Conservation (phyloP, 2,329 filamentous ascomycete genomes). For the Lachnum nothofagi region DNA sequence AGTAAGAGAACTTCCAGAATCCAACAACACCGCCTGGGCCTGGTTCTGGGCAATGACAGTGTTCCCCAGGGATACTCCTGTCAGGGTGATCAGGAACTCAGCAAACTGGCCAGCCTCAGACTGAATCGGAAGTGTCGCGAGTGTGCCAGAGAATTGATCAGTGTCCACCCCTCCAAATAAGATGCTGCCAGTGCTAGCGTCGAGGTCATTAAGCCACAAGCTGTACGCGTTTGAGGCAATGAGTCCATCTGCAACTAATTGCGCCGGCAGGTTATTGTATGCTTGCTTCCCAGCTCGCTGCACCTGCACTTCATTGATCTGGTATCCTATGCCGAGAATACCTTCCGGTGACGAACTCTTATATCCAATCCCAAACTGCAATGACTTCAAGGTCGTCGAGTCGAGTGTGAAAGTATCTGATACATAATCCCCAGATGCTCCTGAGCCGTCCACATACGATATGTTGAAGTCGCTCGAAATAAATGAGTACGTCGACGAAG, state of each 20-base stretch:
- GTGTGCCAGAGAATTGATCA: conserved; percentile 55
- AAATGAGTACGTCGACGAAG: conserved; percentile 71
- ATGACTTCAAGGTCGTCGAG: conserved; percentile 44
- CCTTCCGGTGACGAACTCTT: conserved; percentile 57
- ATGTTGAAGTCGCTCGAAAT: conserved; percentile 79
- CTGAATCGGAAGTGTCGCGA: conserved; percentile 65
- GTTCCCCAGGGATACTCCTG: conserved; percentile 46
- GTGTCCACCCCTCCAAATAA: conserved; percentile 72
- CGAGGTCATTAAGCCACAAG: conserved; percentile 69
- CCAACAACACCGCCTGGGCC: conserved; percentile 61
- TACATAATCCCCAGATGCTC: conserved; percentile 73
- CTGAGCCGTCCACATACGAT: conserved; percentile 76
- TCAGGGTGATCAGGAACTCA: conserved; percentile 67
- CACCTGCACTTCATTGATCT: conserved; percentile 70
- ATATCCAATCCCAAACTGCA: conserved; percentile 74
- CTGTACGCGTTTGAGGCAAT: conserved; percentile 67
- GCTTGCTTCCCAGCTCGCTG: conserved; percentile 46
- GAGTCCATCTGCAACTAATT: conserved; percentile 54
- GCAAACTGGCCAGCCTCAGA: conserved; percentile 44
- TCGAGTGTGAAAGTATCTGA: conserved; percentile 65
- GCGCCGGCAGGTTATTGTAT: conserved; percentile 66
- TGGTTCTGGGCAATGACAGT: conserved; percentile 42
- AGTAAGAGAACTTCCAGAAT: conserved; percentile 63
- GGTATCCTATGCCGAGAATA: conserved; percentile 81
- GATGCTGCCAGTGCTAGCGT: conserved; percentile 60